Conservation (phyloP, 2,329 filamentous ascomycete genomes). For the Epichloe coenophiala region DNA sequence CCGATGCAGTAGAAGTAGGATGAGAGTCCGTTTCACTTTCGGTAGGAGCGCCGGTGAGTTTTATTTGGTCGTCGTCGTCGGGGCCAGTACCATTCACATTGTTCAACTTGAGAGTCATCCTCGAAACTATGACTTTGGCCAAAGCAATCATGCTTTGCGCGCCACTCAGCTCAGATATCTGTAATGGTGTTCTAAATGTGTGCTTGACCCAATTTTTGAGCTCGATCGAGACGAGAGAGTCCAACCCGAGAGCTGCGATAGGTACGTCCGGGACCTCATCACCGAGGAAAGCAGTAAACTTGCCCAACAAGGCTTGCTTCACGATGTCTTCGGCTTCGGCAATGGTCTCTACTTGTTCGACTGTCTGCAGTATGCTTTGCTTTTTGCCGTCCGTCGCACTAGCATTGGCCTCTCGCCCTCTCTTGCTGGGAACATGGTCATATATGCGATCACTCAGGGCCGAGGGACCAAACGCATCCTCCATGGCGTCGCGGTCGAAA, state of each 20-base stretch:
- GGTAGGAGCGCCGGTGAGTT: too few relatives aligned
- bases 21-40: too few relatives aligned
- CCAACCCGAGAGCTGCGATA: conserved; percentile 19
- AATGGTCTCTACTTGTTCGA: too few relatives aligned
- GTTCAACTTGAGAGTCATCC: too few relatives aligned
- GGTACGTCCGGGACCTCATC: conserved; percentile 8
- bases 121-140: too few relatives aligned
- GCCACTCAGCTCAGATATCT: conserved; percentile 31
- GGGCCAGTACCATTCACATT: too few relatives aligned
- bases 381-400: too few relatives aligned
- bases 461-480: background rate
- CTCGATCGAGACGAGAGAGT: conserved; percentile 35
- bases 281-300: background rate
- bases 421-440: background rate
- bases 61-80: too few relatives aligned
- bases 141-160: too few relatives aligned
- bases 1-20: too few relatives aligned
- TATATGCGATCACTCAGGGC: background rate
- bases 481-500: background rate
- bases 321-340: background rate
- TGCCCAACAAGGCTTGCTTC: background rate
- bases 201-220: conserved; percentile 36
- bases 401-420: background rate
- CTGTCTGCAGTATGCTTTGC: too few relatives aligned
- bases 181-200: conserved; percentile 26